Evolutionary conservation across 2,329 filamentous ascomycete genomes (phyloP).

Genomic region (Phoma sp.): DNA sequence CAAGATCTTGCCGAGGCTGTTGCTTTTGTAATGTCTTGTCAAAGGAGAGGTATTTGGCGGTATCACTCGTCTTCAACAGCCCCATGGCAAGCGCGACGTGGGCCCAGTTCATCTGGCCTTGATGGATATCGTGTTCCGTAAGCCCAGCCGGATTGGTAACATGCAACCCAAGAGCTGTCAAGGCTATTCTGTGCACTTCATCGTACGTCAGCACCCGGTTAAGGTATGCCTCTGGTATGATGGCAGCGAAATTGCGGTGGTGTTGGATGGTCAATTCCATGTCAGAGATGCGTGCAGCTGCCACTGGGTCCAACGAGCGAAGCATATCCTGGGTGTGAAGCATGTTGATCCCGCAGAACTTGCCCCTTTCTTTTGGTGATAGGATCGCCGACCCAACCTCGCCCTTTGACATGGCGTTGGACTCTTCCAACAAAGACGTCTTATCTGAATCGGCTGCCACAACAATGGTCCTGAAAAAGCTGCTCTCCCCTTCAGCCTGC

Average conservation of each 20-base stretch:
- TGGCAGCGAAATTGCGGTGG: slow-evolving; percentile 24
- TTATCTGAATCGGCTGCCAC: slow-evolving; percentile 30
- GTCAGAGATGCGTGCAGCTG: slow-evolving; percentile 32
- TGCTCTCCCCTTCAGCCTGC: slow-evolving; percentile 50
- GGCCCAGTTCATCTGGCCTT: slow-evolving; percentile 44
- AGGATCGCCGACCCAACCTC: slow-evolving; percentile 14
- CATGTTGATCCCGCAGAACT: slow-evolving; percentile 62
- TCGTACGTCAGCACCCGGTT: slow-evolving; percentile 63
- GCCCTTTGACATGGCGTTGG: slow-evolving; percentile 13
- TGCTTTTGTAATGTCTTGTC: slow-evolving; percentile 18
- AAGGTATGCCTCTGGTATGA: slow-evolving; percentile 45
- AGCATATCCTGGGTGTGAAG: slow-evolving; percentile 71
- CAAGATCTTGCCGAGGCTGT: slow-evolving; percentile 10
- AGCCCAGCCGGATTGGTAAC: slow-evolving; percentile 22
- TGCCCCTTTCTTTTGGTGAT: slow-evolving; percentile 28
- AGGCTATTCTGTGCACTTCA: slow-evolving; percentile 66
- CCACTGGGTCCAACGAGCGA: slow-evolving; percentile 50
- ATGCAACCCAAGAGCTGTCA: slow-evolving; percentile 57
- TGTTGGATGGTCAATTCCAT: slow-evolving; percentile 27
- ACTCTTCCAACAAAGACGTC: slow-evolving; percentile 22
- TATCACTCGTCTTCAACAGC: slow-evolving; percentile 55
- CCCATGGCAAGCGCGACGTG: slow-evolving; percentile 52
- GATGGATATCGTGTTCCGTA: slow-evolving; percentile 6
- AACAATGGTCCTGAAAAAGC: slow-evolving; percentile 45
- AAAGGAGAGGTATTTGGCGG: slow-evolving; percentile 53